A percentile compares a stretch with the other conserved stretches of the same genome.
Evolutionary conservation across 1,284 basidiomycete genomes (phyloP).

Genomic region (Heliocybe sulcata): DNA sequence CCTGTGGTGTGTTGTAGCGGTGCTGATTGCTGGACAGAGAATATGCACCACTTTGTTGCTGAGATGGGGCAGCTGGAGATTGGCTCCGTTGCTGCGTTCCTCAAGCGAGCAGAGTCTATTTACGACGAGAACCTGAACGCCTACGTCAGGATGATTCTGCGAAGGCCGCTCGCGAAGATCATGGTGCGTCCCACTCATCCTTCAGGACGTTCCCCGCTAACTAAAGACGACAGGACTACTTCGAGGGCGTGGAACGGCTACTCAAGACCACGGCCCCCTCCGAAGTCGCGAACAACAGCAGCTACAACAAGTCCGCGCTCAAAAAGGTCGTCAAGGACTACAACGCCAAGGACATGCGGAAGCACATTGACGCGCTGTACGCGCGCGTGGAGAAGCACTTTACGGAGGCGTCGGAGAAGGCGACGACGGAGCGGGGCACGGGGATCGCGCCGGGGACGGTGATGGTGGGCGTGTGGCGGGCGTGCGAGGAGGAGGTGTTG

Average conservation of each 20-base stretch:
- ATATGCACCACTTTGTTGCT: conserved; percentile 90
- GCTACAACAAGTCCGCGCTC: conserved; percentile 71
- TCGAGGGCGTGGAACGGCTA: conserved; percentile 85
- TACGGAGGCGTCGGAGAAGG: conserved; percentile 66
- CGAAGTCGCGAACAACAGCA: conserved; percentile 74
- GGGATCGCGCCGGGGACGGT: conserved; percentile 61
- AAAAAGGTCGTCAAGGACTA: conserved; percentile 87
- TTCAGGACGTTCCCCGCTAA: background rate
- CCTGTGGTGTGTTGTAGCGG: conserved; percentile 1
- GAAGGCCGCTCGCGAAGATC: conserved; percentile 82
- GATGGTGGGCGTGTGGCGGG: conserved; percentile 81
- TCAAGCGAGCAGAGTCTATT: conserved; percentile 71
- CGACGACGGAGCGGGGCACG: conserved; percentile 48
- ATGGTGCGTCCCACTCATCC: conserved; percentile 50
- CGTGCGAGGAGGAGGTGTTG: conserved; percentile 77
- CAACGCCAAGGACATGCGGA: conserved; percentile 84
- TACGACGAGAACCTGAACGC: conserved; percentile 84
- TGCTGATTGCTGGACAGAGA: conserved; percentile 52
- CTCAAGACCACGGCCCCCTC: conserved; percentile 75
- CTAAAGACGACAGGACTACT: conserved; percentile 68
- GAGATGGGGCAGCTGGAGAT: conserved; percentile 71
- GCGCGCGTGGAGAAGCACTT: conserved; percentile 97
- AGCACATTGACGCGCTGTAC: conserved; percentile 78
- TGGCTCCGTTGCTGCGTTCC: conserved; percentile 61
- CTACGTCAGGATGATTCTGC: conserved; percentile 84